These are phyloP conservation scores for Penicillium sp. DNA, from an alignment of 2,329 filamentous ascomycete genomes.

Conservation along the genomic window DNA sequence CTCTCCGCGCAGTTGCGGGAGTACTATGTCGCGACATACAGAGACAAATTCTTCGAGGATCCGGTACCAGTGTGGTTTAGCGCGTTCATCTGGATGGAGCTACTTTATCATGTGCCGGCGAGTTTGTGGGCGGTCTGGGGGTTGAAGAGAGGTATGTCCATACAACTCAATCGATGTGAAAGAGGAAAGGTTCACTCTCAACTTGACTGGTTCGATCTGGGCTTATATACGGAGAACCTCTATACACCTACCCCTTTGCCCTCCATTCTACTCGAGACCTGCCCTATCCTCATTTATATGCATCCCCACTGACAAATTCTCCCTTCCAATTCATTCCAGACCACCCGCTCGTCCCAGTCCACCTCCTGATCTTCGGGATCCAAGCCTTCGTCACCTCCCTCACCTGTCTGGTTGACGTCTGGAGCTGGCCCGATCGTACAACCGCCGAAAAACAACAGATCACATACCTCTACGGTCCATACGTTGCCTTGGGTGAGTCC, in stretches of 20 bases:
- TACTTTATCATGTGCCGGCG: constrained; percentile 63
- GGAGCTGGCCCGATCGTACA: constrained; percentile 57
- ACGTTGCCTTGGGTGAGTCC: constrained; percentile 58
- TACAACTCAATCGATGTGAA: neutral
- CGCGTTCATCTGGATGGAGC: constrained; percentile 61
- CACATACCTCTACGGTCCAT: constrained; percentile 60
- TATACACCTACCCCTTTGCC: neutral
- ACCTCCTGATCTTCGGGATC: constrained; percentile 63
- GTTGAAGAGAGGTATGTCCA: constrained; percentile 53
- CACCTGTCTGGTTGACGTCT: constrained; percentile 65
- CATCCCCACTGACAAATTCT: neutral
- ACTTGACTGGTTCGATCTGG: neutral
- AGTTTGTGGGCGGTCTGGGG: constrained; percentile 64
- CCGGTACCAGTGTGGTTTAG: constrained; percentile 63
- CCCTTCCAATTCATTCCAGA: constrained; percentile 46
- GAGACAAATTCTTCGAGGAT: constrained; percentile 65
- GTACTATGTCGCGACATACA: constrained; percentile 64
- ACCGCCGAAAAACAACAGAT: constrained; percentile 54
- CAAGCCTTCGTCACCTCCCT: constrained; percentile 65
- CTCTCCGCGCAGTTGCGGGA: constrained; percentile 56
- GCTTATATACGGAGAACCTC: neutral
- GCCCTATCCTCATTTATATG: neutral
- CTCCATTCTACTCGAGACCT: no score
- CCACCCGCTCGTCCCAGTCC: constrained; percentile 61
- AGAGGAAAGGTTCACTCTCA: neutral